Base-by-base conservation (phyloP, 2,329 filamentous ascomycete species). In the Exophiala xenobiotica region DNA sequence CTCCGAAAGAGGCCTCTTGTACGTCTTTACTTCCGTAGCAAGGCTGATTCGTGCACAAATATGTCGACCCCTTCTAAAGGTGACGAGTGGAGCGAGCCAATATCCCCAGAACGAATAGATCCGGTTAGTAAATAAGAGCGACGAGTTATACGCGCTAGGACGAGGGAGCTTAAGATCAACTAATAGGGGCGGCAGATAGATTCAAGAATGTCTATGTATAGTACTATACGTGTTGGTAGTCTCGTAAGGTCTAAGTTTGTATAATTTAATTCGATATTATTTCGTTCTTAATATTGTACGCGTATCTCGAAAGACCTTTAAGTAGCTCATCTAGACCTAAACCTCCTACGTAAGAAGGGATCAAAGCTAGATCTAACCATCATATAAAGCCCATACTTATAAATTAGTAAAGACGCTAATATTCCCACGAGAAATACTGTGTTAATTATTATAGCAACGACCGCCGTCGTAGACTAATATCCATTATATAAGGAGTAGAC, bases 401-500 rank as follows among this genome's bases (percentile, higher is more conserved):
- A 39, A 39, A 39, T 22, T 22, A 22, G 37, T 19, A 39, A 39
- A 39, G 37, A 39, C 20, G 5, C 37, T 18, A 39, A 18, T 18
- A 39, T 39, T 39, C 37, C 37, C 37, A 39, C 3, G 37, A 39
- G 37, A 39, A 22, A 39, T 39, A 39, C 20, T 39, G 37, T 39
- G 37, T 39, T 22, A 18, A 39, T 19, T 14, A 18, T 39, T 8
- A 39, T 39, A 8, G 37, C 37, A 39, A 39, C 37, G 4, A 22
- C 16, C 31, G 31, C 40, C n/a, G 40, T 76, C 27, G 74, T 65
- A 33, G 68, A 72, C 72, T 70, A 76, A 49, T 66, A 61, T 43
- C 76, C 74, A 8, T 65, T 60, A 46, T 77, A 71, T 46, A 74
- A 72, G 12, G 74, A 70, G 53, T 78, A 78, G 2, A 80, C 68